Evolutionary conservation across 2,329 filamentous ascomycete species (phyloP), one percentile per base, ranked within the genome.

Genomic region (Blumeriella jaapii): DNA sequence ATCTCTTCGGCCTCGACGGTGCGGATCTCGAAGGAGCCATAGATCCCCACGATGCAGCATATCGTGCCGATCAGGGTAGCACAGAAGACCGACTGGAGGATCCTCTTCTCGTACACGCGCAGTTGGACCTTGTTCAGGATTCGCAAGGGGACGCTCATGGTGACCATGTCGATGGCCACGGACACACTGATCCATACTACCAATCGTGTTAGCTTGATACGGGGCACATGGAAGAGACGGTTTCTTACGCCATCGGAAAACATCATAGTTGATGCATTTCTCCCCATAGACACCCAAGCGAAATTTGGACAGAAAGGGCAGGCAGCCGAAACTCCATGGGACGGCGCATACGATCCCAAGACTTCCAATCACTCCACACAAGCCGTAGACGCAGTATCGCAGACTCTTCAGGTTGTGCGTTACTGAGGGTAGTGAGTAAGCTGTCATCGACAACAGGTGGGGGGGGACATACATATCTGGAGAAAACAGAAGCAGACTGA

Each of bases 401-500:
- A 51, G 37, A 5, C 28, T 26, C 22, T 41, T 45, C 30, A 49
- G 36, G 29, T 50, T 47, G 23, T 40, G 36, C 12, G 50, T 49
- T 7, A 52, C 51, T 54, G 26, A 27, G 13, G 24, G 9, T 31
- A 14, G 14, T 34, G 32, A 28, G 17, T 16, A 11, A 33, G 34
- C 9, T 9, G 15, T 13, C 3, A 29, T 16, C 8, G 18, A 24
- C 30, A 10, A 13, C 17, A 19, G 16, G 13, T 17, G 20, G 26
- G 9, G n/a, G 15, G 16, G 9, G 5, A 26, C 49, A 39, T 51
- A 55, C 52, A 36, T 27, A 55, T 52, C 26, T 53, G 47, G 24
- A 55, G 42, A 20, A 54, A 51, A 38, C 44, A 51, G 33, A 38
- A 52, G 37, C 50, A 53, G 5, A 53, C 49, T 6, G 51, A 54